Conservation (phyloP, 495 filamentous ascomycete genomes). For the Talaromyces proteolyticus region DNA sequence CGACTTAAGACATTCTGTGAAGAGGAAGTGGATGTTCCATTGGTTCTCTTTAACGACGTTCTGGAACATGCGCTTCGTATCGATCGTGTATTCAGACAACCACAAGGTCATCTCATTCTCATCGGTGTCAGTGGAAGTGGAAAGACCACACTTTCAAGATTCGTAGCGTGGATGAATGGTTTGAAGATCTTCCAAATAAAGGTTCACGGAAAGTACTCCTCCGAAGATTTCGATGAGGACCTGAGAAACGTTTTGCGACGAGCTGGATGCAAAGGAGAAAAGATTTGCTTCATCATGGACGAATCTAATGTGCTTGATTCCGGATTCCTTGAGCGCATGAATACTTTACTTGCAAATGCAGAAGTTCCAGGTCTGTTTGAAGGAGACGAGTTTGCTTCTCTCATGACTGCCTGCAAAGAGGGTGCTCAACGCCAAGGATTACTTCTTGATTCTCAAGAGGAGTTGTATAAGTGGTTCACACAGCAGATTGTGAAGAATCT, state of each 20-base stretch:
- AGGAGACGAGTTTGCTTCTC: constrained; percentile 87
- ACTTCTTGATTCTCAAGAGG: constrained; percentile 92
- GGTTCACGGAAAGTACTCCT: constrained; percentile 97
- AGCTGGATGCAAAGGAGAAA: constrained; percentile 95
- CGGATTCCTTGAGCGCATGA: constrained; percentile 98
- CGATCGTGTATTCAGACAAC: constrained; percentile 96
- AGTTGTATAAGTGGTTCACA: constrained; percentile 99
- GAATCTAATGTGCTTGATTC: constrained; percentile 98
- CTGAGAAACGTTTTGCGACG: constrained; percentile 87
- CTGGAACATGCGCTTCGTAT: constrained; percentile 96
- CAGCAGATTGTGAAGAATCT: constrained; percentile 98
- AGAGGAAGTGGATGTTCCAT: constrained; percentile 96
- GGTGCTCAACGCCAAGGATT: constrained; percentile 94
- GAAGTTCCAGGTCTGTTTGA: constrained; percentile 98
- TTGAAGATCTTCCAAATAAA: constrained; percentile 99
- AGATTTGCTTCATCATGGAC: constrained; percentile 99
- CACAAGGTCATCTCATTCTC: constrained; percentile 94
- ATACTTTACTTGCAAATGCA: constrained; percentile 94
- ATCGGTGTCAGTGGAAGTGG: constrained; percentile 98
- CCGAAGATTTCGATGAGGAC: constrained; percentile 98
- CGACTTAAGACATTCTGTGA: constrained; percentile 97
- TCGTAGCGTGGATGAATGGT: constrained; percentile 99
- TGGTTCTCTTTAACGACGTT: constrained; percentile 97
- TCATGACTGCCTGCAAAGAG: constrained; percentile 99
- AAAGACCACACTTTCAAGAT: constrained; percentile 95